A percentile compares a stretch with the other conserved stretches of the same genome.
Conservation (phyloP, 1,284 basidiomycete species). For the Meira miltonrushii region DNA sequence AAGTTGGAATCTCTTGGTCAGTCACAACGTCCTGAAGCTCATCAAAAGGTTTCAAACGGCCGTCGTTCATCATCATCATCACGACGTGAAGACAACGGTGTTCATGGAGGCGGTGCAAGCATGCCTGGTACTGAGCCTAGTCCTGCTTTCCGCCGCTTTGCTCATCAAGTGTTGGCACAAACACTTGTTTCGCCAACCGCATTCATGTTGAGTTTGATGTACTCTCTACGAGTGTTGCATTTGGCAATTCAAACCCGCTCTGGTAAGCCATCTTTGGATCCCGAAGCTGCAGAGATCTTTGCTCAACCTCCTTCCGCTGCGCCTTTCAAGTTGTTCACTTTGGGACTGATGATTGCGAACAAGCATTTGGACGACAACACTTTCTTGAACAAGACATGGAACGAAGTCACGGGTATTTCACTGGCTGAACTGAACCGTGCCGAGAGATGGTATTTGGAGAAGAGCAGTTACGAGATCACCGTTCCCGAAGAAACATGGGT, state of each 20-base stretch:
- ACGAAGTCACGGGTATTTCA: constrained; percentile 51
- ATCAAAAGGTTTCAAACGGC: not conserved
- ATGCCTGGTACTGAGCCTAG: constrained; percentile 27
- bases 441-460: constrained; percentile 46
- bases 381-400: constrained; percentile 52
- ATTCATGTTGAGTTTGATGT: constrained; percentile 42
- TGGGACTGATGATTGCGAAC: constrained; percentile 51
- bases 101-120: not conserved
- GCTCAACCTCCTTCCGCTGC: constrained; percentile 42
- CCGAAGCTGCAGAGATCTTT: constrained; percentile 40
- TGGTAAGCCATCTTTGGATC: constrained; percentile 18
- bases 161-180: constrained; percentile 48
- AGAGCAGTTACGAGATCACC: constrained; percentile 43
- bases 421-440: constrained; percentile 46
- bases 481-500: constrained; percentile 45
- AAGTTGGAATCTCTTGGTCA: constrained; percentile 26
- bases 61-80: not conserved
- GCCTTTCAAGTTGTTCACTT: constrained; percentile 48
- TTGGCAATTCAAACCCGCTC: constrained; percentile 27
- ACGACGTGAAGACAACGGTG: not conserved
- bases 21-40: constrained; percentile 6
- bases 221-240: constrained; percentile 35
- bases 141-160: constrained; percentile 47
- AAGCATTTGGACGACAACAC: constrained; percentile 53
- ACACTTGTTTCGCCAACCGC: constrained; percentile 47